Base-by-base conservation (phyloP, 192 early-diverging fungal genomes). In the Cladochytrium replicatum region DNA sequence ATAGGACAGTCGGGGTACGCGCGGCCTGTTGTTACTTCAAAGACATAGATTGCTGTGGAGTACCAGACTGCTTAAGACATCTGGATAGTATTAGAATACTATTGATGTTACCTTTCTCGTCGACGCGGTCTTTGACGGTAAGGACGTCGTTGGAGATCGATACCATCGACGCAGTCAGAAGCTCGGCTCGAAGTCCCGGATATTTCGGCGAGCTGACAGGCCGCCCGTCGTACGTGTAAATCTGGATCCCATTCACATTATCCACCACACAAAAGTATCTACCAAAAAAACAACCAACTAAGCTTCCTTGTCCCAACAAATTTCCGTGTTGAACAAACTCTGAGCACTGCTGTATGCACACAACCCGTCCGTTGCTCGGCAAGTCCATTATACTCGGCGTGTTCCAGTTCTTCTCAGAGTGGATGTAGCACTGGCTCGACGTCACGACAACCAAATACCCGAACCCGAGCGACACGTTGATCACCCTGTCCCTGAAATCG, bases 351-450 rank as follows among this genome's bases (percentile, higher is more conserved):
- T 77, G 67, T 21, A 78, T 77, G 48, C 72, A 75, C 2, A 66
- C 67, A 8, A 78, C 75, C 23, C 75, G 55, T 22, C 75, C 75
- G 48, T 71, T 71, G 41, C 67, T 75, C 23, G 58, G 24, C 51
- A 78, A 34, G 42, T 78, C 75, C 7, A 77, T 55, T 39, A 78
- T 74, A 2, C 58, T 65, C 1, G 75, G 75, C 23, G 75, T 78
- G 48, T 78, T 78, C 75, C 75, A 78, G 56, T 78, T 78, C 19
- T 57, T 71, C 15, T 75, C 73, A 50, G 43, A 68, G 50, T 77
- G 77, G 17, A 78, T 45, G 46, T 78, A 76, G 50, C 75, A 78
- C 40, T 78, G 75, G 1, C 61, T 46, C 4, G 63, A 68, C 15
- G 75, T 78, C 0, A 69, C 63, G 0, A 78, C 69, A 21, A 78